Base-by-base conservation (phyloP, 768 basidiomycete species). In the Agaricus blazei region DNA sequence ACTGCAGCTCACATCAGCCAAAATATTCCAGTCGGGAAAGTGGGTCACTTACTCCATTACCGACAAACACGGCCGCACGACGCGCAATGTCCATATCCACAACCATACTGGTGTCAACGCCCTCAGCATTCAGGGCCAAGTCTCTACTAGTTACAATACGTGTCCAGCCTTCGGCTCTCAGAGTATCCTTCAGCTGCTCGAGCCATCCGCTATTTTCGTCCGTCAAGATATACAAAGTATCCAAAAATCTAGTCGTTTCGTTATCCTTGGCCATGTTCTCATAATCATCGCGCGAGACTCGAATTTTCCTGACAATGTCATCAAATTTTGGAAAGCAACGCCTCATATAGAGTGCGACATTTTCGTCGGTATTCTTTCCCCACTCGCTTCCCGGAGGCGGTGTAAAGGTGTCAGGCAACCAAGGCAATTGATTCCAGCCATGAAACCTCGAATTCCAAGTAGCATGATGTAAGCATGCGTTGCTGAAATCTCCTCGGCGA, bases 1-100 rank as follows among this genome's bases (percentile, higher is more conserved):
- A 79, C 79, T 80, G 52, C 31, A 46, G 6, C 52, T 37, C 27
- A 28, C 27, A 26, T 48, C 9, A 36, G 34, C 1, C 55, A 59
- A 23, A 64, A 57, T 19, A 29, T 7, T 49, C 40, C 27, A 34
- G 40, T 12, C 41, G 43, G 7, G 24, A 42, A 36, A 19, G 47
- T 44, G 51, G 37, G 48, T 6, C 56, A 70, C 79, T 53, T 60
- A 82, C 81, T 65, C 80, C 81, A 61, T 82, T 82, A 0, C 80
- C 80, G 54, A 81, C 70, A 55, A 82, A 82, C 5, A 80, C 75
- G 5, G 74, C 76, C 0, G 79, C 78, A 52, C 67, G 66, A 37
- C 72, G 67, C 23, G 73, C 81, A 48, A 83, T 74, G 48, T 78
- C 77, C 79, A 81, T 81, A 64, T 83, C 81, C 9, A 81, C 73